Evolutionary conservation across 495 filamentous ascomycete genomes (phyloP).

Genomic region (Penicillium cosmopolitanum): DNA sequence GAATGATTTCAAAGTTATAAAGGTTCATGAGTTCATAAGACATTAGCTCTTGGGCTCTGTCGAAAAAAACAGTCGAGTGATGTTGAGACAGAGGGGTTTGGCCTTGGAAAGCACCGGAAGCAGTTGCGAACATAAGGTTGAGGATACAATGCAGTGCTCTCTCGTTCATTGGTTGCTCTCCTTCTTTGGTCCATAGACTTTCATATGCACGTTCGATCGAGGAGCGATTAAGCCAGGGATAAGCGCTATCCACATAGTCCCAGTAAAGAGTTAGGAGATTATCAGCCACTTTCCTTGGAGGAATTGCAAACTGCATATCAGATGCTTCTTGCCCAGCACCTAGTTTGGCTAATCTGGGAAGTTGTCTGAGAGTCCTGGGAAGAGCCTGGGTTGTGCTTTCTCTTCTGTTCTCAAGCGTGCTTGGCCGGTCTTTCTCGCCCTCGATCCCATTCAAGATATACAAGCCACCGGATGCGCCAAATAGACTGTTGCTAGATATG

Average conservation of each 20-base stretch:
- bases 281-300: constrained; percentile 24
- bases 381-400: background rate
- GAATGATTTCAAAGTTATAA: constrained; percentile 24
- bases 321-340: background rate
- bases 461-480: constrained; percentile 11
- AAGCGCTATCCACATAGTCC: constrained; percentile 26
- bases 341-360: background rate
- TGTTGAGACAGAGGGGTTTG: constrained; percentile 14
- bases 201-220: constrained; percentile 21
- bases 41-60: constrained; percentile 19
- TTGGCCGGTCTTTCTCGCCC: background rate
- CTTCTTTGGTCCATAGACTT: constrained; percentile 20
- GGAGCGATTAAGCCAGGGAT: constrained; percentile 23
- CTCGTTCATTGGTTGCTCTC: constrained; percentile 19
- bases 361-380: background rate
- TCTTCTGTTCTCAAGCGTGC: background rate
- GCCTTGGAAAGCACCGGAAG: constrained; percentile 21
- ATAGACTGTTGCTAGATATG: constrained; percentile 3
- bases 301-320: constrained; percentile 23
- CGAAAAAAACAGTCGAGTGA: constrained; percentile 13
- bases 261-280: constrained; percentile 23
- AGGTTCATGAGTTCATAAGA: constrained; percentile 19
- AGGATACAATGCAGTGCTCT: constrained; percentile 20
- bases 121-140: constrained; percentile 22
- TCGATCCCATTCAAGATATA: constrained; percentile 5